Evolutionary conservation across 75 land plant genomes (phyloP), one percentile per base, ranked within the genome.

Genomic region (Larix kaempferi): DNA sequence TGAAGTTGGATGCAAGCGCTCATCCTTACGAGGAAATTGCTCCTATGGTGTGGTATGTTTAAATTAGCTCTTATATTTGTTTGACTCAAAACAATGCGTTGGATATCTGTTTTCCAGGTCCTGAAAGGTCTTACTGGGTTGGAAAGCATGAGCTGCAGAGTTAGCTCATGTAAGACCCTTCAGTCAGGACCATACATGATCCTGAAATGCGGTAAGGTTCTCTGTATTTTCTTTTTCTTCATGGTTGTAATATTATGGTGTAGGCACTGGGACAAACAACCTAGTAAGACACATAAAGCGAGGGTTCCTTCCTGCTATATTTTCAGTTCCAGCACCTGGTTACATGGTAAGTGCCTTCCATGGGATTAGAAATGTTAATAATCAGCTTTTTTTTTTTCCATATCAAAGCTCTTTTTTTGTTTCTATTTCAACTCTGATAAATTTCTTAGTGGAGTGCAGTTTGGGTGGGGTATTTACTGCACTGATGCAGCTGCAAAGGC

Each of bases 21-120:
- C 90, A 91, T 33, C 61, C 90, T 35, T 72, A 59, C 22, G 87
- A 86, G 10, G 91, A 93, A 29, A 39, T 91, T 10, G 83, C 85
- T 93, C 21, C 69, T 93, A 6, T 93, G 96, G 96, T 91, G 93
- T 85, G 96, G 96, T 93, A 80, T 71, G 86, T 69, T 64, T 44
- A 6, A 44, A 44, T 44, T 44, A 44, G 13, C 22, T 79, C 12
- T 15, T 57, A 17, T 64, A 0, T 16, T 61, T 15, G 23, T 4
- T 74, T 7, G 52, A 22, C 22, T 33, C 29, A 8, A 27, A 10
- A 27, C 6, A n/a, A 56, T 54, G 23, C 57, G 12, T 74, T 13
- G 21, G 57, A 54, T 22, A 17, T 23, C 52, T 16, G 56, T 49
- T 61, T 21, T 61, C 25, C 63, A 61, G 11, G 5, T 61, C 63